Evolutionary conservation across 2,329 filamentous ascomycete species (phyloP), one percentile per base, ranked within the genome.

Genomic region (Colletotrichum tropicicola): DNA sequence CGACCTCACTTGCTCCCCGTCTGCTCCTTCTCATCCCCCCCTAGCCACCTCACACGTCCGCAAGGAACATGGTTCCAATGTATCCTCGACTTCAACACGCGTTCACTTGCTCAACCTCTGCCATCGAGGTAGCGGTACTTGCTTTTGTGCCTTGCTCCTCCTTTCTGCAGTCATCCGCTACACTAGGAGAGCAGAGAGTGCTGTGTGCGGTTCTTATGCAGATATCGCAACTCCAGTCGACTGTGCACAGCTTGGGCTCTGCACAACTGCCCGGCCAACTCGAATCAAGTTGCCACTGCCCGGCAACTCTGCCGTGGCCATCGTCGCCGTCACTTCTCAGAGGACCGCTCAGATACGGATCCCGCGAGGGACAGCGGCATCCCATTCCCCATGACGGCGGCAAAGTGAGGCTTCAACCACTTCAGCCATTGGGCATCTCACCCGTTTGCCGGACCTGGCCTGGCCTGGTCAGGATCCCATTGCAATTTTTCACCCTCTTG

Each of bases 381-480:
- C 48, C 54, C 23, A 25, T 27, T n/a, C n/a, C 37, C 15, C 32
- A 35, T 35, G 32, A 15, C 32, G 13, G 32, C 28, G 23, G 49
- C 49, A 60, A 61, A 61, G 49, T 65, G 49, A 65, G 62, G 57
- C 62, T 65, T 60, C 43, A 32, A 56, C 23, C 41, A 49, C 48
- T 6, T 5, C 30, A 48, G 37, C 27, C 44, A 66, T 66, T 66
- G 63, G 63, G 63, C 59, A 66, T 64, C 59, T 66, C 58, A 58
- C 37, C 51, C 25, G 23, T 17, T 27, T 55, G 56, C 61, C 57
- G 61, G 59, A 55, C 48, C 49, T n/a, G 43, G 53, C 37, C 37
- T 17, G 15, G 39, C 37, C 44, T 56, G 43, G 17, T 39, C 43
- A 44, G 44, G 17, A 30, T 32, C 27, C 39, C 37, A 55, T 13